phyloP scores from a whole-genome alignment of 2,329 filamentous ascomycete species.

The Thielaviopsis punctulata region DNA sequence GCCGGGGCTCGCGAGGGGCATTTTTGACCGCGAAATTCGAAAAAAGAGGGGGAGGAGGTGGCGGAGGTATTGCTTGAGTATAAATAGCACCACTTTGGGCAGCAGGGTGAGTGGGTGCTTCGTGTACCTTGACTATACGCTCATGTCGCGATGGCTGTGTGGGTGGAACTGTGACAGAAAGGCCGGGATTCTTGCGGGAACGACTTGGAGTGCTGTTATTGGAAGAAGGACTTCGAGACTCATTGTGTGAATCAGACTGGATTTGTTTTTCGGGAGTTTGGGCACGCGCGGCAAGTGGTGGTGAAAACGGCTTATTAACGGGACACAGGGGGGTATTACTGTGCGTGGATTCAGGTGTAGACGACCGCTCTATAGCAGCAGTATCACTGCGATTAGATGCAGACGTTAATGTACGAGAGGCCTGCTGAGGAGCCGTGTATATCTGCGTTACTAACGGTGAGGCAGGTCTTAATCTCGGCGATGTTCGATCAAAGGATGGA shows the following conservation, averaged over 20 bases:
- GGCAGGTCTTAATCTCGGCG: not conserved
- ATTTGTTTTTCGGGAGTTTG: constrained; percentile 1
- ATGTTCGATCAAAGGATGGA: not conserved
- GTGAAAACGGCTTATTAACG: not conserved
- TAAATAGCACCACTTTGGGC: not conserved
- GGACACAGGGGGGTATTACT: not conserved
- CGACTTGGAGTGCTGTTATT: constrained; percentile 11
- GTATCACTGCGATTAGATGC: not conserved
- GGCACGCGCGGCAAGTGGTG: not conserved
- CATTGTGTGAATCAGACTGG: not conserved
- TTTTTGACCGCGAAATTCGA: not conserved
- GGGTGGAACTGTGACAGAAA: not conserved
- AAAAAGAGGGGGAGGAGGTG: not conserved
- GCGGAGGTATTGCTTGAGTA: not conserved
- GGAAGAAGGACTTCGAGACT: constrained; percentile 5
- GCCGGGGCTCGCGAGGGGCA: not conserved
- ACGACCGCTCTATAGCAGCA: not conserved
- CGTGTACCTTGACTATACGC: constrained; percentile 2
- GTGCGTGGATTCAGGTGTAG: not conserved
- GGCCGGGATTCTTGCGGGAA: constrained; percentile 6
- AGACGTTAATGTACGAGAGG: not conserved
- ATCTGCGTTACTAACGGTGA: not conserved
- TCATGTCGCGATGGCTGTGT: not conserved
- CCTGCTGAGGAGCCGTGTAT: not conserved
- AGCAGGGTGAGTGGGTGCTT: not conserved